Evolutionary conservation across 257 asterid genomes (phyloP).

Genomic region (Primulina huaijiensis): DNA sequence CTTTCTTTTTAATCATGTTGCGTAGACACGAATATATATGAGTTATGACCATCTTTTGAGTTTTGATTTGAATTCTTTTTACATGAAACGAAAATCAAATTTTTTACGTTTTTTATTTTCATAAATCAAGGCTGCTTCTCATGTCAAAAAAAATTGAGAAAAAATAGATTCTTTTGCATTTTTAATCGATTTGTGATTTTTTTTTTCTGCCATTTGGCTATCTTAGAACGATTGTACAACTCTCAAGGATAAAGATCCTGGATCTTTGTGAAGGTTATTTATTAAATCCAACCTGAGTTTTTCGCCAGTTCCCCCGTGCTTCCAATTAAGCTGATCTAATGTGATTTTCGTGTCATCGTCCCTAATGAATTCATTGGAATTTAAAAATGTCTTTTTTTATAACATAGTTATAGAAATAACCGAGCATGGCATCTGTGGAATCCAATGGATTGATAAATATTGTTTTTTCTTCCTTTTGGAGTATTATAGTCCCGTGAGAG

Average conservation of each 20-base stretch:
- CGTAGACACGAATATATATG: neutral
- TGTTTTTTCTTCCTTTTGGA: neutral
- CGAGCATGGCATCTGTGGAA: constrained; percentile 20
- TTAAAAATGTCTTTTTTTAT: constrained; percentile 3
- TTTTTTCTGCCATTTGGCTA: neutral
- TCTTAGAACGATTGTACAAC: too few species aligned
- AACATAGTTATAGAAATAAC: constrained; percentile 6
- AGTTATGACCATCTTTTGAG: neutral
- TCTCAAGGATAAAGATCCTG: neutral
- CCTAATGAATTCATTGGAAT: constrained; percentile 3
- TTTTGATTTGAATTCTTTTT: neutral
- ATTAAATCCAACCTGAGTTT: neutral
- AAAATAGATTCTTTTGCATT: neutral
- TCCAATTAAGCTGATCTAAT: neutral
- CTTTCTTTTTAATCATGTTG: neutral
- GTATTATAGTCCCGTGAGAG: neutral
- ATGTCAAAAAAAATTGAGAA: neutral
- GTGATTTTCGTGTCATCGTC: neutral
- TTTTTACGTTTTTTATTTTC: too few species aligned
- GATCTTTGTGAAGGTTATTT: constrained; percentile 4
- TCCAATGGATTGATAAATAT: neutral
- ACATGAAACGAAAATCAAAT: neutral
- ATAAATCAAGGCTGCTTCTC: neutral
- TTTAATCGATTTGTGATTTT: neutral
- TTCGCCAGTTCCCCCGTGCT: constrained; percentile 8